These are phyloP conservation scores for Lepiota venenata DNA, from an alignment of 768 basidiomycete genomes.

Conservation along the genomic window DNA sequence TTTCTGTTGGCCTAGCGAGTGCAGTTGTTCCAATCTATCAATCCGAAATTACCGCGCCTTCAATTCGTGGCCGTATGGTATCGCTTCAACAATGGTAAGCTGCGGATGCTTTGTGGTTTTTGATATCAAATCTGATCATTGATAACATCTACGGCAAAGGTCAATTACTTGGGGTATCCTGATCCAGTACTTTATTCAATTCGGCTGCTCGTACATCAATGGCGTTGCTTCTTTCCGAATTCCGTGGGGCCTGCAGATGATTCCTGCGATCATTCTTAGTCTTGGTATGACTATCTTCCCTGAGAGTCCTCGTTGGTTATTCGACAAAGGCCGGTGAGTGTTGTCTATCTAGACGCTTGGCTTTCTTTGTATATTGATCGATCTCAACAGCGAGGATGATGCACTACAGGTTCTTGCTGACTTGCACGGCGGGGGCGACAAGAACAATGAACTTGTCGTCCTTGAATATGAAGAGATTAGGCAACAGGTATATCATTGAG, in stretches of 20 bases:
- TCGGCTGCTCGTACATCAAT: conserved; percentile 71
- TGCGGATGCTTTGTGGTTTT: neutral
- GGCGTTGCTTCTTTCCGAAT: conserved; percentile 74
- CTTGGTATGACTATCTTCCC: conserved; percentile 68
- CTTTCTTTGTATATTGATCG: neutral
- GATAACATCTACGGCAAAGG: conserved; percentile 16
- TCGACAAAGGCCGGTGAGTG: conserved; percentile 54
- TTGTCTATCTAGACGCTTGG: neutral
- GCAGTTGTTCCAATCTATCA: conserved; percentile 73
- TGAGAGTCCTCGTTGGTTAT: conserved; percentile 68
- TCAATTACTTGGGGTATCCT: conserved; percentile 79
- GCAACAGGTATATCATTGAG: conserved; percentile 28
- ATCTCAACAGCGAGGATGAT: conserved; percentile 42
- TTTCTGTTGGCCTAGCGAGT: conserved; percentile 65
- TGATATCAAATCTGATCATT: neutral
- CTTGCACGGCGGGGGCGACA: conserved; percentile 65
- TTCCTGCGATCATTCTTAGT: conserved; percentile 69
- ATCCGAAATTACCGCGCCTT: conserved; percentile 68
- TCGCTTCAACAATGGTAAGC: conserved; percentile 69
- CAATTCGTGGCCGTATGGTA: conserved; percentile 72
- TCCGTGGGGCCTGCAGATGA: conserved; percentile 78
- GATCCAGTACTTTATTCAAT: conserved; percentile 73
- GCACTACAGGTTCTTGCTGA: conserved; percentile 73
- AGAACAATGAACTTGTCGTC: conserved; percentile 55
- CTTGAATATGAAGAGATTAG: conserved; percentile 72